A percentile compares a stretch with the other conserved stretches of the same genome.
phyloP scores from a whole-genome alignment of 192 early-diverging fungal genomes.

The Linnemannia elongata region DNA sequence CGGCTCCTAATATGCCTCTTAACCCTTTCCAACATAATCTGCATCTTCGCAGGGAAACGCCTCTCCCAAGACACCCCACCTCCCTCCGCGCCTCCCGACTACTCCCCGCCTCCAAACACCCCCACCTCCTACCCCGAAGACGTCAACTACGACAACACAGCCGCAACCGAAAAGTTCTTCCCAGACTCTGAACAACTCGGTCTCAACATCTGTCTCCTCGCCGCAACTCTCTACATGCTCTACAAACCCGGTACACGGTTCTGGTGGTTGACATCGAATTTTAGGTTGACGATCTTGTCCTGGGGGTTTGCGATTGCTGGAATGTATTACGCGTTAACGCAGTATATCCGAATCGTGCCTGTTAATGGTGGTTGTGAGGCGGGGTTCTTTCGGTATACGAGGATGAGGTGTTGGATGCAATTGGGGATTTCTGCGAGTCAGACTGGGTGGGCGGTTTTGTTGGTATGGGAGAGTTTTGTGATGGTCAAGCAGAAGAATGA shows the following conservation, averaged over 20 bases:
- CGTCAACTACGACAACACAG: background rate
- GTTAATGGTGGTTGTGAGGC: background rate
- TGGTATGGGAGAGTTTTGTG: background rate
- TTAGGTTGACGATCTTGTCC: background rate
- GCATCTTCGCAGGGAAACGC: constrained; percentile 2
- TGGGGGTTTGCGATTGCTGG: background rate
- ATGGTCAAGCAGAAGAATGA: background rate
- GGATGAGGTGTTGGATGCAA: constrained; percentile 9
- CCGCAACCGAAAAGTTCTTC: constrained; percentile 13
- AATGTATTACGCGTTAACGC: background rate
- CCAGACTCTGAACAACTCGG: constrained; percentile 22
- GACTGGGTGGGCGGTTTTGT: constrained; percentile 4
- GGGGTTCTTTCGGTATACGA: constrained; percentile 9
- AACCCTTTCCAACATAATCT: constrained; percentile 7
- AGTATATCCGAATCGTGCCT: background rate
- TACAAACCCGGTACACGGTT: background rate
- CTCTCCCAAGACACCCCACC: background rate
- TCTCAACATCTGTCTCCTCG: constrained; percentile 10
- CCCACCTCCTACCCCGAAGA: background rate
- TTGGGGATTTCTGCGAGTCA: background rate
- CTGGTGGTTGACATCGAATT: constrained; percentile 8
- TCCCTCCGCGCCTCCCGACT: background rate
- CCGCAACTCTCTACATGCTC: background rate
- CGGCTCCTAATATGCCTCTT: background rate
- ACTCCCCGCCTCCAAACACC: background rate